phyloP scores from a whole-genome alignment of 805 yeast genomes.

The Ogataea ganodermae region DNA sequence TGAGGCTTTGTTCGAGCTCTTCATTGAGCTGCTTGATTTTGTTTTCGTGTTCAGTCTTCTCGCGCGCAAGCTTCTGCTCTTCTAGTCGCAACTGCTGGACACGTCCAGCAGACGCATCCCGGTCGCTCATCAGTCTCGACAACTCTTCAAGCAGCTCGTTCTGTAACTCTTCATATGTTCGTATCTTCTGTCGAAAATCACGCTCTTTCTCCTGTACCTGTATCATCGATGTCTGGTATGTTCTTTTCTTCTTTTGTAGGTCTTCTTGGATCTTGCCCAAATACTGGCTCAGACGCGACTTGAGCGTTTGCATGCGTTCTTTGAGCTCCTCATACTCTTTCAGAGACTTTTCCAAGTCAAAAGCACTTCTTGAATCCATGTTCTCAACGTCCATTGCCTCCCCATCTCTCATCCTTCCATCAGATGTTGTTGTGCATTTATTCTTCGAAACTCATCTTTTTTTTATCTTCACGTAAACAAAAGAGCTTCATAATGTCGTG shows the following conservation, averaged over 20 bases:
- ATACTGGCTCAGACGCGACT: slow-evolving; percentile 17
- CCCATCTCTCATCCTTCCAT: not conserved
- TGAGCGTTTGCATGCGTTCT: slow-evolving; percentile 27
- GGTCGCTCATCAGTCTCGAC: slow-evolving; percentile 23
- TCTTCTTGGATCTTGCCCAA: slow-evolving; percentile 21
- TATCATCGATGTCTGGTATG: slow-evolving; percentile 25
- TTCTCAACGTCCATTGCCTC: not conserved
- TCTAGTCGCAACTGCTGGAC: slow-evolving; percentile 42
- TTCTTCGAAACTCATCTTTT: not conserved
- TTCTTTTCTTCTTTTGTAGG: slow-evolving; percentile 24
- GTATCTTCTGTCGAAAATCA: slow-evolving; percentile 23
- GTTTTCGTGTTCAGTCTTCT: slow-evolving; percentile 26
- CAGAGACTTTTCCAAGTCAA: slow-evolving; percentile 23
- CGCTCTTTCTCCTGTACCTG: slow-evolving; percentile 24
- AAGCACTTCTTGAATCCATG: slow-evolving; percentile 17
- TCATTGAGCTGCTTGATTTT: slow-evolving; percentile 34
- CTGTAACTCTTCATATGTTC: slow-evolving; percentile 18
- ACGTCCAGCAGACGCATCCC: slow-evolving; percentile 39
- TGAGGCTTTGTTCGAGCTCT: slow-evolving; percentile 26
- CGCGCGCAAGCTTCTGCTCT: slow-evolving; percentile 35
- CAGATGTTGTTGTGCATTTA: not conserved
- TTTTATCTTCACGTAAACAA: slow-evolving; percentile 4
- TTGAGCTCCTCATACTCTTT: slow-evolving; percentile 25
- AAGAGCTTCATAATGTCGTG: not conserved
- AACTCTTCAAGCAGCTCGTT: slow-evolving; percentile 26